These are phyloP conservation scores for Fusarium sp. DNA, from an alignment of 2,329 filamentous ascomycete genomes.

Conservation along the genomic window DNA sequence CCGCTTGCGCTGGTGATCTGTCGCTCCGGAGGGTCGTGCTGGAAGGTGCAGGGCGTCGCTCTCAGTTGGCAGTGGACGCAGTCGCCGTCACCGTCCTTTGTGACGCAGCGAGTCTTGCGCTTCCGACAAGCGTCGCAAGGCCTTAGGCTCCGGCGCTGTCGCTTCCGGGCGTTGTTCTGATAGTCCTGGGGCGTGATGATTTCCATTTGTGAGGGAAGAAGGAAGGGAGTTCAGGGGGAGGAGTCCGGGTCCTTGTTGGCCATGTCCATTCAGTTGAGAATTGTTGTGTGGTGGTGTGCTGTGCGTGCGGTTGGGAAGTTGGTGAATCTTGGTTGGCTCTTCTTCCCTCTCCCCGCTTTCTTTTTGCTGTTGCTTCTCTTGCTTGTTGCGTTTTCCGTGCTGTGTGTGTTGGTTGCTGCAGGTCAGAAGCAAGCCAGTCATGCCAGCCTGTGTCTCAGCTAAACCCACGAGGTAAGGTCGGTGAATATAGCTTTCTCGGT, in stretches of 20 bases:
- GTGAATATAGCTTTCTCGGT: conserved; percentile 9
- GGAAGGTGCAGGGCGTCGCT: conserved; percentile 45
- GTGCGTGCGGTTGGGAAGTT: not conserved
- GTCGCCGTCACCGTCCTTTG: conserved; percentile 43
- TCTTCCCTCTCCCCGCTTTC: not conserved
- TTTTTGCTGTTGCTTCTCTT: not conserved
- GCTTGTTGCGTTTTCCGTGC: conserved; percentile 8
- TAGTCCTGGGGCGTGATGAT: conserved; percentile 49
- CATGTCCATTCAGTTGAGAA: not conserved
- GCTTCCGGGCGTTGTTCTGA: conserved; percentile 45
- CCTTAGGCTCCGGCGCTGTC: conserved; percentile 44
- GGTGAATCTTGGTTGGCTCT: not conserved
- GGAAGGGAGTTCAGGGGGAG: conserved; percentile 3
- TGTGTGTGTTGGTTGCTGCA: not conserved
- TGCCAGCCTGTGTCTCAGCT: not conserved
- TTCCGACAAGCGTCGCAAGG: conserved; percentile 50
- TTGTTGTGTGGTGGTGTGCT: not conserved
- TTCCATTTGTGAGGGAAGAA: conserved; percentile 41
- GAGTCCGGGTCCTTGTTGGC: not conserved
- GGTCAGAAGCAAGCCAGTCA: not conserved
- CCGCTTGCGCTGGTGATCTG: conserved; percentile 35
- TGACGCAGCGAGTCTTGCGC: conserved; percentile 50
- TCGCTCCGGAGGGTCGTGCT: conserved; percentile 45
- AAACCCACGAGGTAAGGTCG: not conserved
- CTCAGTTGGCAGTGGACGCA: conserved; percentile 46